Evolutionary conservation across 2,329 filamentous ascomycete genomes (phyloP).

Genomic region (Fusarium guadeloupense): DNA sequence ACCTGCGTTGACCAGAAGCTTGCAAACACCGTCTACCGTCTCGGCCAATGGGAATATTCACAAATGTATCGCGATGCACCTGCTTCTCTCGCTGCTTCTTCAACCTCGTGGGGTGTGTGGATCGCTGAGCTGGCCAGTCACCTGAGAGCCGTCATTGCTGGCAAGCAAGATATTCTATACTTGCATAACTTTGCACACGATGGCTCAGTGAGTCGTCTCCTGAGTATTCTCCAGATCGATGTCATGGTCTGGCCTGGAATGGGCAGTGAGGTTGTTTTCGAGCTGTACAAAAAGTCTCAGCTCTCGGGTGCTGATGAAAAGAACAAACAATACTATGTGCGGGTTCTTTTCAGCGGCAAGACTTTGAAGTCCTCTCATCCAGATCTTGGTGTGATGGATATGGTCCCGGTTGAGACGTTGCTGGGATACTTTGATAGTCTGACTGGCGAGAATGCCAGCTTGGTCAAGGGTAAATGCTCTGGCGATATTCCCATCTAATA

Average conservation of each 20-base stretch:
- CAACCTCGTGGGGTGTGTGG: constrained; percentile 75
- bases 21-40: constrained; percentile 75
- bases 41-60: constrained; percentile 84
- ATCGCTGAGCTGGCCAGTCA: constrained; percentile 75
- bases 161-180: constrained; percentile 59
- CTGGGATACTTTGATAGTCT: constrained; percentile 77
- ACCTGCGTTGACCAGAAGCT: constrained; percentile 70
- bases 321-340: constrained; percentile 59
- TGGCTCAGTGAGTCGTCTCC: constrained; percentile 71
- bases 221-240: constrained; percentile 73
- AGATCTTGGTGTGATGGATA: constrained; percentile 72
- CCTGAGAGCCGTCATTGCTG: constrained; percentile 63
- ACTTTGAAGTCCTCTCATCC: constrained; percentile 74
- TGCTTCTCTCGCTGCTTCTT: constrained; percentile 68
- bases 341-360: constrained; percentile 76
- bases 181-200: constrained; percentile 85
- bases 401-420: constrained; percentile 73
- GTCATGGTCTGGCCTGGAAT: constrained; percentile 86
- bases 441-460: constrained; percentile 63
- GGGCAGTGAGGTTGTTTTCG: constrained; percentile 80
- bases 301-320: background rate
- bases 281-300: constrained; percentile 65
- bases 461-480: constrained; percentile 51
- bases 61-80: constrained; percentile 77
- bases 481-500: constrained; percentile 14